A percentile compares a stretch with the other conserved stretches of the same genome.
Conservation (phyloP, 345 rosid genomes). For the Lagerstroemia speciosa region DNA sequence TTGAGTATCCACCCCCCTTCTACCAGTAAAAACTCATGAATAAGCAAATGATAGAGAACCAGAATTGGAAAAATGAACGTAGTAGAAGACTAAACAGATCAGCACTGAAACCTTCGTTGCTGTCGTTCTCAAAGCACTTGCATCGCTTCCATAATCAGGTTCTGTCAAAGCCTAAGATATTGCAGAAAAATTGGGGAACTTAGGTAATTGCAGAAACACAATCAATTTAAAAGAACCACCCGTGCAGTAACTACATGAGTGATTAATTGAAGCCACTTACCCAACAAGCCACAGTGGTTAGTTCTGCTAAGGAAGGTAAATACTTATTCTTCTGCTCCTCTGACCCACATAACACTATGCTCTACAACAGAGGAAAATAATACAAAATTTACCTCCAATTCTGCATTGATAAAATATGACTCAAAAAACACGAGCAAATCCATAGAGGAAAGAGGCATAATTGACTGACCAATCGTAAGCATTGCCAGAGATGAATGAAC, state of each 20-base stretch:
- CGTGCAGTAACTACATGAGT: background rate
- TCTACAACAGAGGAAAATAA: conserved; percentile 21
- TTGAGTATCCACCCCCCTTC: conserved; percentile 85
- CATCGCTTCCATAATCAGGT: conserved; percentile 96
- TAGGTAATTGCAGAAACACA: conserved; percentile 1
- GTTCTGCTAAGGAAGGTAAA: conserved; percentile 80
- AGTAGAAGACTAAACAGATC: background rate
- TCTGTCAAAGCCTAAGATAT: conserved; percentile 77
- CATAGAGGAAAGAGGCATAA: conserved; percentile 5
- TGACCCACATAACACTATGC: conserved; percentile 80
- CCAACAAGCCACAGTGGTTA: conserved; percentile 74
- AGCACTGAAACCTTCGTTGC: conserved; percentile 64
- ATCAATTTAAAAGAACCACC: no score
- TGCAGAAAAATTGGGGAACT: conserved; percentile 2
- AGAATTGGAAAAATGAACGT: background rate
- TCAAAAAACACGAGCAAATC: background rate
- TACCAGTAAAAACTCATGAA: conserved; percentile 33
- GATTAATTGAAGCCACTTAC: conserved; percentile 29
- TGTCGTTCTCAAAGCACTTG: conserved; percentile 66
- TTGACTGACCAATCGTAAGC: conserved; percentile 80
- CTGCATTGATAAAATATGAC: background rate
- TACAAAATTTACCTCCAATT: background rate
- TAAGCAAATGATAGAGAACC: background rate
- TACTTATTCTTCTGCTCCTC: conserved; percentile 78
- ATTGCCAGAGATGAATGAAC: conserved; percentile 86